Conservation (phyloP, 257 asterid genomes). For the Misopates orontium region DNA sequence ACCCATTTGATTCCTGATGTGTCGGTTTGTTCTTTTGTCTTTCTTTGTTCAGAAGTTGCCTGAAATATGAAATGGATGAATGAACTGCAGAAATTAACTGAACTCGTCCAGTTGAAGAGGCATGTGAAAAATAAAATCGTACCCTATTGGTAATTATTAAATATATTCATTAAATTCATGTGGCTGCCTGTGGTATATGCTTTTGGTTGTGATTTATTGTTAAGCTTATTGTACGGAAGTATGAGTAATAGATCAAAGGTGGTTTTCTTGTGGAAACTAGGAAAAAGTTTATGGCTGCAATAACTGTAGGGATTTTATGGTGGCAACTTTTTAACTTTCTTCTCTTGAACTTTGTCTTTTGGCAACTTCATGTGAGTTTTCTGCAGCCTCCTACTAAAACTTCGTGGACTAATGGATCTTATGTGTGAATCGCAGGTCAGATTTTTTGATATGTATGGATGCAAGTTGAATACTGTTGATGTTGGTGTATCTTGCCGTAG, state of each 20-base stretch:
- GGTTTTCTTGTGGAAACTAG: too few species aligned
- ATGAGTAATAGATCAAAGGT: too few species aligned
- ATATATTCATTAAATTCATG: too few species aligned
- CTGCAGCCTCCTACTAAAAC: slow-evolving; percentile 10
- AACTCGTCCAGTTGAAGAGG: too few species aligned
- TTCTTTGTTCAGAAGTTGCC: background rate
- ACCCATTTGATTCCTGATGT: background rate
- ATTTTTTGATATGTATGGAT: slow-evolving; percentile 86
- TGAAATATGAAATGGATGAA: background rate
- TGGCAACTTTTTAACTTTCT: background rate
- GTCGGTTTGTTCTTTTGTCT: background rate
- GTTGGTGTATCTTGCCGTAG: slow-evolving; percentile 91
- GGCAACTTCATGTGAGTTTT: slow-evolving; percentile 13
- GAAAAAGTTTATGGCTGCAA: too few species aligned
- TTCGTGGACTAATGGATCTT: slow-evolving; percentile 13
- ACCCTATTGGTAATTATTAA: too few species aligned
- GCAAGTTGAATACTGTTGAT: slow-evolving; percentile 75
- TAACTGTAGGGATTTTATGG: too few species aligned
- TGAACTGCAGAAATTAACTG: background rate
- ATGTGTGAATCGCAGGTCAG: slow-evolving; percentile 57
- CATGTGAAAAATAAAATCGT: too few species aligned
- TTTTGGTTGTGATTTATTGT: too few species aligned
- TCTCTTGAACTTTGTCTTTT: background rate
- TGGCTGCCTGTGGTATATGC: too few species aligned
- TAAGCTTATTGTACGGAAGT: too few species aligned